phyloP scores from a whole-genome alignment of 2,329 filamentous ascomycete genomes.

The Ceratocystis destructans region DNA sequence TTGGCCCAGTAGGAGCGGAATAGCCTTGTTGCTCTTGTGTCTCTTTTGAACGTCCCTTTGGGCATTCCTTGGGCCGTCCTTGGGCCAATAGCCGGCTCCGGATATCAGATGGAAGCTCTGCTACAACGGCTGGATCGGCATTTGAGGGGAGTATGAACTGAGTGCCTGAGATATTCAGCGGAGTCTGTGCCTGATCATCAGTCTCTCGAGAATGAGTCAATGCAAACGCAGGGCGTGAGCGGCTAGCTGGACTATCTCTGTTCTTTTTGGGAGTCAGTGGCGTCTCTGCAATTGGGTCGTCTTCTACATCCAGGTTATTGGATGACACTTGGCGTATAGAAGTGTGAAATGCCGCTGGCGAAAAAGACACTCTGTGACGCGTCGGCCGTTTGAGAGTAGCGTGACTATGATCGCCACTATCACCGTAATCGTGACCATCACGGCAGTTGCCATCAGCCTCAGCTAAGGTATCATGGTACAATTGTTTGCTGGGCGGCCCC shows the following conservation, averaged over 20 bases:
- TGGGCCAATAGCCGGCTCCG: slow-evolving; percentile 58
- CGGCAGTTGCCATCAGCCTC: slow-evolving; percentile 23
- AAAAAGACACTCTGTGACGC: background rate
- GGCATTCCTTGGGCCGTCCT: slow-evolving; percentile 23
- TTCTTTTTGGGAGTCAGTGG: slow-evolving; percentile 8
- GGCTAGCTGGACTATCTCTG: background rate
- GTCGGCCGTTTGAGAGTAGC: background rate
- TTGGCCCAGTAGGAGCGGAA: background rate
- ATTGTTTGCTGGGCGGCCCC: slow-evolving; percentile 21
- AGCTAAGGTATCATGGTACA: slow-evolving; percentile 8
- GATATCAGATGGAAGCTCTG: slow-evolving; percentile 74
- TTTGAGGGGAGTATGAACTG: slow-evolving; percentile 85
- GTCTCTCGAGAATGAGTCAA: slow-evolving; percentile 35
- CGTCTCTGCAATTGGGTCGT: slow-evolving; percentile 12
- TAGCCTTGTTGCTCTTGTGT: background rate
- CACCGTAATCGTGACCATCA: slow-evolving; percentile 6
- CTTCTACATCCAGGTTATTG: slow-evolving; percentile 4
- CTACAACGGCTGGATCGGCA: slow-evolving; percentile 65
- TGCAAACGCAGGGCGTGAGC: slow-evolving; percentile 37
- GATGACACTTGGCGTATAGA: slow-evolving; percentile 19
- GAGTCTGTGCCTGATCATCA: slow-evolving; percentile 46
- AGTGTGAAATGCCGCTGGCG: background rate
- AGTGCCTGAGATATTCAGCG: slow-evolving; percentile 68
- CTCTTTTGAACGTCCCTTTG: background rate
- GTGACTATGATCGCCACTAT: background rate